Evolutionary conservation across 2,329 filamentous ascomycete species (phyloP), one percentile per base, ranked within the genome.

Genomic region (Colletotrichum lini): DNA sequence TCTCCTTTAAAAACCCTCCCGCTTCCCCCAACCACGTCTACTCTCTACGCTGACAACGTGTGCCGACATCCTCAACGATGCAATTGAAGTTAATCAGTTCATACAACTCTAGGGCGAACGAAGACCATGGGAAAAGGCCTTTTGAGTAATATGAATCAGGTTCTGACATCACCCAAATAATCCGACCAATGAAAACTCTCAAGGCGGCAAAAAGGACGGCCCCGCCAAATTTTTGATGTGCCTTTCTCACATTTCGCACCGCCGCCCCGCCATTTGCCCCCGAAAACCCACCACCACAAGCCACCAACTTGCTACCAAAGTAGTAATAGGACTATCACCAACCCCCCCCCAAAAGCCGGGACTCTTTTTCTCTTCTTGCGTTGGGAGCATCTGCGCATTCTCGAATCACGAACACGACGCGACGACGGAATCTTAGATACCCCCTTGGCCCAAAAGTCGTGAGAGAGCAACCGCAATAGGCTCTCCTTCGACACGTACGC

Each of bases 141-240:
- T 35, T 44, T 26, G 35, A 42, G n/a, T 50, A 42, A 21, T 40
- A 47, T 50, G 42, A 65, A 21, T 65, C 53, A 26, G 42, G 52
- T 47, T 58, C 52, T 65, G 62, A 65, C 62, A 58, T 66, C 67
- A 70, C 54, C 16, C 23, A 52, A 38, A 50, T 21, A 10, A 10
- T 42, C 44, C n/a, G 60, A 62, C 52, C 56, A 67, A 56, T 62
- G 35, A 63, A 42, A 47, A 38, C 16, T 26, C 23, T 10, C 16
- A n/a, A 23, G 38, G 15, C 72, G 52, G 35, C 65, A 72, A 66
- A 72, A 63, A 62, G 49, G 72, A 72, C 57, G 65, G 69, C 52
- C 44, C 73, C 72, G 65, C 65, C 65, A 80, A 80, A 82, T 81
- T 80, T 80, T 80, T 81, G 82, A 81, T 81, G 82, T 73, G 74